Evolutionary conservation across 306 rosid genomes (phyloP).

Genomic region (Astragalus membranaceus): DNA sequence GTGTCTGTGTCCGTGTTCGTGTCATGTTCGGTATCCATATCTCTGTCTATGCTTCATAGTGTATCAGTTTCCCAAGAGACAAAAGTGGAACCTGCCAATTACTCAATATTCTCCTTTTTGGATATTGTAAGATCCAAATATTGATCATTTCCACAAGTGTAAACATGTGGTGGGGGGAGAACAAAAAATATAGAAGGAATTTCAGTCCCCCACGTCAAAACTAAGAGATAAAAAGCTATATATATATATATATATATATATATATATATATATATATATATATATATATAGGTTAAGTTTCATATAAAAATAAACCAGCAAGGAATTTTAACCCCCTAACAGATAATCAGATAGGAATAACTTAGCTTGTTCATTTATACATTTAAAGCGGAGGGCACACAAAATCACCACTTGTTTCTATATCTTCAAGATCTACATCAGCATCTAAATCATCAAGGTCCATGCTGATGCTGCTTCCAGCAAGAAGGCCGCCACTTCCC

Average conservation of each 20-base stretch:
- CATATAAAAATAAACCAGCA: not conserved
- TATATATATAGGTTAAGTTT: not conserved
- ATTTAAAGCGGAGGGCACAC: conserved; percentile 41
- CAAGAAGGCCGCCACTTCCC: conserved; percentile 31
- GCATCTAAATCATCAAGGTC: conserved; percentile 68
- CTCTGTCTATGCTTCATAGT: no score
- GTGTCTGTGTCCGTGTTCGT: no score
- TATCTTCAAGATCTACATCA: conserved; percentile 55
- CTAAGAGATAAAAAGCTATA: not conserved
- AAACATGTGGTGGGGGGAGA: not conserved
- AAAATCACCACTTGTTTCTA: conserved; percentile 61
- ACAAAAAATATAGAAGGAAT: not conserved
- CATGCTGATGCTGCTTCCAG: conserved; percentile 58
- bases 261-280: no score
- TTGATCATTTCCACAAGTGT: not conserved
- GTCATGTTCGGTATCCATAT: no score
- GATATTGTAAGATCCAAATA: not conserved
- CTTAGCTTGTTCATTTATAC: not conserved
- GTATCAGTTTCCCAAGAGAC: not conserved
- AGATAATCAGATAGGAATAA: not conserved
- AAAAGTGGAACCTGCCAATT: conserved; percentile 2
- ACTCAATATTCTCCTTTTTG: conserved; percentile 13
- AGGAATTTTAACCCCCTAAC: not conserved
- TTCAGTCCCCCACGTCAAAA: not conserved
- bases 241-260: no score